phyloP scores from a whole-genome alignment of 306 rosid genomes.

The Prunus mume region DNA sequence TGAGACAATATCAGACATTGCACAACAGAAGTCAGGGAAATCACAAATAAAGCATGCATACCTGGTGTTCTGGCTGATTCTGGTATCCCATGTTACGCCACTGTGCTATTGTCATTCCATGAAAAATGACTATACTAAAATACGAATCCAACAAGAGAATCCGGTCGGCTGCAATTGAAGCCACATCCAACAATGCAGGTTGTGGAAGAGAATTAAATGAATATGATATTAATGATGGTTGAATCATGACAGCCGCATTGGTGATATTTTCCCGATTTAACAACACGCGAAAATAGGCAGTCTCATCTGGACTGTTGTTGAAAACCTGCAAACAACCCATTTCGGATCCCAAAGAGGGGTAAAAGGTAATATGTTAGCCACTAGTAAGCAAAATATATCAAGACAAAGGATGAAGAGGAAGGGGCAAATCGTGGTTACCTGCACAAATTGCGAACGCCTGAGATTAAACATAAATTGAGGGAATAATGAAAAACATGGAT shows the following conservation, averaged over 20 bases:
- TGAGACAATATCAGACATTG: background rate
- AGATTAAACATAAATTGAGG: constrained; percentile 96
- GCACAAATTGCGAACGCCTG: constrained; percentile 95
- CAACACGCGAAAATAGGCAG: constrained; percentile 94
- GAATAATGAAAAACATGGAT: constrained; percentile 78
- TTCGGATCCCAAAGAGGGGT: constrained; percentile 8
- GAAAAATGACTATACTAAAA: constrained; percentile 90
- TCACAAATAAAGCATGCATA: constrained; percentile 27
- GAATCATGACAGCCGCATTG: constrained; percentile 98
- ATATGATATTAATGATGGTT: constrained; percentile 83
- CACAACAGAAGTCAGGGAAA: background rate
- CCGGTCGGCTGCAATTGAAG: constrained; percentile 84
- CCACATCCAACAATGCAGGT: constrained; percentile 90
- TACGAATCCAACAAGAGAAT: constrained; percentile 90
- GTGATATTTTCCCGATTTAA: constrained; percentile 87
- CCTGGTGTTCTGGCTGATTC: constrained; percentile 83
- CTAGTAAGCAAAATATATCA: background rate
- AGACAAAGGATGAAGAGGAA: constrained; percentile 13
- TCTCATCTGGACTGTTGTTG: constrained; percentile 99
- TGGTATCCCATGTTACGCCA: constrained; percentile 99
- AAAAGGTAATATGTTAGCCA: background rate
- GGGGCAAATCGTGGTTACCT: constrained; percentile 49
- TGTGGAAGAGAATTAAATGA: constrained; percentile 85
- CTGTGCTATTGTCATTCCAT: constrained; percentile 97
- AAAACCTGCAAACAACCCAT: constrained; percentile 67